phyloP scores from a whole-genome alignment of 1,284 basidiomycete species.

The Meripilus lineatus region DNA sequence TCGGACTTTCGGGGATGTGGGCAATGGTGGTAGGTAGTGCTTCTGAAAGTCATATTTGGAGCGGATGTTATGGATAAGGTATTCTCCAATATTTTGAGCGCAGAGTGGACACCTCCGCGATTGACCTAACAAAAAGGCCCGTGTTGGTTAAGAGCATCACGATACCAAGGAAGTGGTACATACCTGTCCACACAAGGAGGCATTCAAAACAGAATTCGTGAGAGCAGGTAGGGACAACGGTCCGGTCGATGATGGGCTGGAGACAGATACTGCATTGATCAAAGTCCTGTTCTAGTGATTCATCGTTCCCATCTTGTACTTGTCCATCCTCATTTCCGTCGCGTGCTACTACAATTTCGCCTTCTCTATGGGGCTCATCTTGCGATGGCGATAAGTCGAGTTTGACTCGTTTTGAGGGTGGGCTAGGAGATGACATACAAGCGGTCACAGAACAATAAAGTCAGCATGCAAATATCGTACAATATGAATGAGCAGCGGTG shows the following conservation, averaged over 20 bases:
- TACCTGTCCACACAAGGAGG: constrained; percentile 78
- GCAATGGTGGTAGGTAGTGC: constrained; percentile 69
- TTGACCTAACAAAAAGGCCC: constrained; percentile 43
- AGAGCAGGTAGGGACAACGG: constrained; percentile 75
- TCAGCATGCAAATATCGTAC: not conserved
- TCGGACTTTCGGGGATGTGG: constrained; percentile 38
- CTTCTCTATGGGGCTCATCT: no score
- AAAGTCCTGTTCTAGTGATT: constrained; percentile 17
- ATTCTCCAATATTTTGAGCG: constrained; percentile 65
- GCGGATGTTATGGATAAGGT: constrained; percentile 77
- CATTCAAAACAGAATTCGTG: constrained; percentile 92
- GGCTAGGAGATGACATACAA: constrained; percentile 10
- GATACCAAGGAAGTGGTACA: constrained; percentile 20
- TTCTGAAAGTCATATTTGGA: constrained; percentile 78
- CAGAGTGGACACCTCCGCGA: constrained; percentile 81
- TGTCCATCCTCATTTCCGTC: constrained; percentile 1
- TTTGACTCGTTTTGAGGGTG: constrained; percentile 19
- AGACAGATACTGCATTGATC: constrained; percentile 72
- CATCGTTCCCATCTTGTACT: constrained; percentile 12
- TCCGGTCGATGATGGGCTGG: constrained; percentile 69
- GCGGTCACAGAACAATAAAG: constrained; percentile 3
- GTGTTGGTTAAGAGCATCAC: constrained; percentile 7
- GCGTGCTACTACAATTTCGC: no score
- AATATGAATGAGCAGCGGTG: no score
- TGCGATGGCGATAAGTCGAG: constrained; percentile 13